A percentile compares a stretch with the other conserved stretches of the same genome.
Evolutionary conservation across 2,329 filamentous ascomycete species (phyloP).

Genomic region (Fusarium heterosporum): DNA sequence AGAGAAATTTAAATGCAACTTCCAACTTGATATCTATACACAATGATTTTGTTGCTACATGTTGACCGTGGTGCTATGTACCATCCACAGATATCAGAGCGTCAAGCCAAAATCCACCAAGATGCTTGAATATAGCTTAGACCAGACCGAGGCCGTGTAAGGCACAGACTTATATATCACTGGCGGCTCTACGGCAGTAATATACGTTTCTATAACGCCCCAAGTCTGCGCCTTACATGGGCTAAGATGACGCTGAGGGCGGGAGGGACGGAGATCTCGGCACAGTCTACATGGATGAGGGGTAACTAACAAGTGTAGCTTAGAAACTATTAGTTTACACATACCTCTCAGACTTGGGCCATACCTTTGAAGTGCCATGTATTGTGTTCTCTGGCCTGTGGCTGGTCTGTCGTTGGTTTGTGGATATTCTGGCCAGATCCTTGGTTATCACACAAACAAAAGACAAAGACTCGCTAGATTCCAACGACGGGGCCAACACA

Average conservation of each 20-base stretch:
- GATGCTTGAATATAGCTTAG: not conserved
- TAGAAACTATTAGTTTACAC: not conserved
- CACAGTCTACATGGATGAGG: not conserved
- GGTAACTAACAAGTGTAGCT: not conserved
- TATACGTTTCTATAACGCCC: not conserved
- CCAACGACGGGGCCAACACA: not conserved
- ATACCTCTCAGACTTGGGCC: not conserved
- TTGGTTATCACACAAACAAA: not conserved
- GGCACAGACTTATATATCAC: too few species aligned
- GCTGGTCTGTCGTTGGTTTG: not conserved
- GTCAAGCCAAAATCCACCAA: not conserved
- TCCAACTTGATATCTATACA: too few species aligned
- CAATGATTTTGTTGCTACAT: too few species aligned
- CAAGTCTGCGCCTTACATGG: conserved; percentile 1
- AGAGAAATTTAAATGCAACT: too few species aligned
- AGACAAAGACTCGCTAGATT: not conserved
- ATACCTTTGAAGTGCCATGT: too few species aligned
- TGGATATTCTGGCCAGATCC: not conserved
- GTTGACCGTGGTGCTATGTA: not conserved
- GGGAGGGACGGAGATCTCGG: conserved; percentile 1
- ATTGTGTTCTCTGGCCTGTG: not conserved
- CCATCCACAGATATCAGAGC: not conserved
- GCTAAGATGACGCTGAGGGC: conserved; percentile 2
- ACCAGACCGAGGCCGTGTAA: not conserved
- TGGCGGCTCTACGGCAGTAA: not conserved